Evolutionary conservation across 176 grass and related monocot genomes (phyloP), one percentile per base, ranked within the genome.

Genomic region (Alopecurus myosuroides): DNA sequence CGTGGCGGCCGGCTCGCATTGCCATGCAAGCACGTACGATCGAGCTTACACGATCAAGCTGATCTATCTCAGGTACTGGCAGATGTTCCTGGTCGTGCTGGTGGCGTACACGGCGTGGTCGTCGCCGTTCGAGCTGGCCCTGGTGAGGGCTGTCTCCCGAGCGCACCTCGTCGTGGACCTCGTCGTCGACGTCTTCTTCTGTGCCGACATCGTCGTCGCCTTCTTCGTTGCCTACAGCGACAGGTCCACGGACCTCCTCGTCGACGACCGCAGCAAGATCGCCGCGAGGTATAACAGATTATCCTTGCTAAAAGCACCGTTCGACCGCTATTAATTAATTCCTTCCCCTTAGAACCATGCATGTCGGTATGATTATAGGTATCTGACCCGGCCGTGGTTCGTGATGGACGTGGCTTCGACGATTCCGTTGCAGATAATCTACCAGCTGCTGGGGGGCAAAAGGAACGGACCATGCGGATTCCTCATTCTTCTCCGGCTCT

Each of bases 201-300:
- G 37, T 65, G 41, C 26, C 63, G 89, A 94, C 80, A 91, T 94
- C 86, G 75, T 71, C 77, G 39, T 81, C 5, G 84, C 92, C 80
- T 94, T 94, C 89, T 91, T 78, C 81, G 80, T 94, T 48, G 89
- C 92, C 15, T 94, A 94, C 83, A 62, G 81, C n/a, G 84, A 91
- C 77, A 65, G 37, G 4, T 86, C 88, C 68, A 86, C 81, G 55
- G 51, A 81, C 49, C 80, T 91, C 39, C 85, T 94, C 68, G 84
- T 94, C 11, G 77, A 89, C 37, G 86, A 94, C 70, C 84, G 70
- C 22, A 69, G 28, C 48, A 94, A 89, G 80, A 89, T 94, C 42
- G 76, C 84, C 20, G 20, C 33, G 9, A 91, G 92, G 92, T 90
- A n/a, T n/a, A 63, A 1, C 2, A 11, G n/a, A 36, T 1, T 48